Evolutionary conservation across 2,329 filamentous ascomycete species (phyloP).

Genomic region (Plectosphaerella cucumerina): DNA sequence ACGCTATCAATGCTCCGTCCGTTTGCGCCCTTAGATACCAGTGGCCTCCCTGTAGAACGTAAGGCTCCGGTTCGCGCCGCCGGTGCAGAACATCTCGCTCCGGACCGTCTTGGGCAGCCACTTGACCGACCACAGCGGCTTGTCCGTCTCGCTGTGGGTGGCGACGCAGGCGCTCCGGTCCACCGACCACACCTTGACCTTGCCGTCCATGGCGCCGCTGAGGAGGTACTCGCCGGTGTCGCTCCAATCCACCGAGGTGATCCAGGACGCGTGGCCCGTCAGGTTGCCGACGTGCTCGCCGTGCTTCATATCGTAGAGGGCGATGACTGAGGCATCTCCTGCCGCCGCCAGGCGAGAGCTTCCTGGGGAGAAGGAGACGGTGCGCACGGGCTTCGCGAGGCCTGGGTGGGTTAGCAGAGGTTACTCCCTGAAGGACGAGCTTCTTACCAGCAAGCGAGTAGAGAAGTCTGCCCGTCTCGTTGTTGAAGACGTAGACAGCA

Average conservation of each 20-base stretch:
- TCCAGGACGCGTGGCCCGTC: slow-evolving; percentile 76
- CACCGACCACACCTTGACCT: slow-evolving; percentile 93
- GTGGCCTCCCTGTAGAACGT: slow-evolving; percentile 84
- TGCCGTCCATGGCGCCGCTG: slow-evolving; percentile 85
- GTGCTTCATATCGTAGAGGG: slow-evolving; percentile 85
- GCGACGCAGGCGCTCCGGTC: slow-evolving; percentile 81
- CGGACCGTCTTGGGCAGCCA: slow-evolving; percentile 73
- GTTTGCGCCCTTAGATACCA: slow-evolving; percentile 30
- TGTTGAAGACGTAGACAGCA: slow-evolving; percentile 91
- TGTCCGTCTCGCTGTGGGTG: slow-evolving; percentile 87
- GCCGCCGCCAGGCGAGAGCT: slow-evolving; percentile 82
- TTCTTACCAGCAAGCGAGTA: slow-evolving; percentile 75
- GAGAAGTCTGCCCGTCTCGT: slow-evolving; percentile 76
- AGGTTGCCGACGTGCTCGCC: slow-evolving; percentile 91
- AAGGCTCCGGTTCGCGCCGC: slow-evolving; percentile 70
- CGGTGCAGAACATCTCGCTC: slow-evolving; percentile 72
- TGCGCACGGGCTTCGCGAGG: slow-evolving; percentile 79
- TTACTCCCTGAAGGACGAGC: neutral
- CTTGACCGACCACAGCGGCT: slow-evolving; percentile 76
- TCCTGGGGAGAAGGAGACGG: slow-evolving; percentile 82
- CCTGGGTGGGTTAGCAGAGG: slow-evolving; percentile 41
- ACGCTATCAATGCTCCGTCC: neutral
- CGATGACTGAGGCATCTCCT: slow-evolving; percentile 84
- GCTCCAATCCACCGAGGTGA: slow-evolving; percentile 90
- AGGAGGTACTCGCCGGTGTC: slow-evolving; percentile 87